These are phyloP conservation scores for Pyrenophora seminiperda DNA, from an alignment of 2,329 filamentous ascomycete genomes.

Conservation along the genomic window DNA sequence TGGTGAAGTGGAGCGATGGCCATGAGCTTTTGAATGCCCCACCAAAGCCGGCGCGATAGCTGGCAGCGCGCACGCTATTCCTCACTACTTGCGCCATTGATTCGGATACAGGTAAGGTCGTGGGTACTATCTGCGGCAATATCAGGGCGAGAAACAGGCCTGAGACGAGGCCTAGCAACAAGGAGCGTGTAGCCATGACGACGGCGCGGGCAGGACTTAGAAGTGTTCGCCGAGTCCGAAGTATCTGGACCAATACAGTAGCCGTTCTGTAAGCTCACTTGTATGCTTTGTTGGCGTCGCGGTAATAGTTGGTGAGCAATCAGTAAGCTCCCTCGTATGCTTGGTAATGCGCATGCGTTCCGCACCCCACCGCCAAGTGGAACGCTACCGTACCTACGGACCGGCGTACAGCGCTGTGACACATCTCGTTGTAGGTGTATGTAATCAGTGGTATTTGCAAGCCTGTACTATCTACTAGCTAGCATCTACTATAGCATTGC, in stretches of 20 bases:
- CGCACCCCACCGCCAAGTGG: background rate
- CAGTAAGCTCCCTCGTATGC: background rate
- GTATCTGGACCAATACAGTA: background rate
- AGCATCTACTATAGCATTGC: too few species aligned
- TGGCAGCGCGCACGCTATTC: conserved; percentile 41
- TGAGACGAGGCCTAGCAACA: conserved; percentile 31
- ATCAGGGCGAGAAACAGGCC: conserved; percentile 36
- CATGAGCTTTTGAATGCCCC: conserved; percentile 26
- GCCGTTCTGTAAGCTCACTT: background rate
- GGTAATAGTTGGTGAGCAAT: background rate
- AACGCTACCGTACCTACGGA: too few species aligned
- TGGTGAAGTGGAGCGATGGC: conserved; percentile 10
- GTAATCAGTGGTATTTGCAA: too few species aligned
- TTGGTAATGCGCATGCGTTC: conserved; percentile 4
- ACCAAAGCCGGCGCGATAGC: conserved; percentile 21
- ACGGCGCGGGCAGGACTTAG: conserved; percentile 5
- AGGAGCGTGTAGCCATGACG: conserved; percentile 29
- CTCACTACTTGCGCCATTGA: conserved; percentile 42
- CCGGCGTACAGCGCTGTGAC: too few species aligned
- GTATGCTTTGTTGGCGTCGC: background rate
- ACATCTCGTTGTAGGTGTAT: too few species aligned
- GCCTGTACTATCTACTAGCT: too few species aligned
- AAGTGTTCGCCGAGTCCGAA: background rate
- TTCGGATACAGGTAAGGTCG: conserved; percentile 12
- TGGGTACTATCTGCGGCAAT: conserved; percentile 27